Percentiles rank a stretch among this genome's conserved stretches.
These are phyloP conservation scores for Asterochloris sp. DNA, from an alignment of 139 green algal genomes.

Conservation along the genomic window DNA sequence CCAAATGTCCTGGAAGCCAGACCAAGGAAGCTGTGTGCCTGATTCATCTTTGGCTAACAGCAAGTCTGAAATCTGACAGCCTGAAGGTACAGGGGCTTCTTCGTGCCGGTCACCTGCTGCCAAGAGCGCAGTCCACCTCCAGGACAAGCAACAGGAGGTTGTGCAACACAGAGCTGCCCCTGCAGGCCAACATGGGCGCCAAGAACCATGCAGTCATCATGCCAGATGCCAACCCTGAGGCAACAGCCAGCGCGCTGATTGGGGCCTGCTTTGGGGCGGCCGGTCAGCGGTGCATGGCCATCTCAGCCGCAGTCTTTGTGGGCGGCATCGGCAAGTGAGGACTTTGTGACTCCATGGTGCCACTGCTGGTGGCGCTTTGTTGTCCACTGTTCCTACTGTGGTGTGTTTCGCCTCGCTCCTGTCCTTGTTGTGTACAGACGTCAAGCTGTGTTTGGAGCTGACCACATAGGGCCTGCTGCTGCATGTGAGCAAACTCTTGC, in stretches of 20 bases:
- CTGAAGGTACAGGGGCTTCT: too few relatives aligned
- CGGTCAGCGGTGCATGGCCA: conserved; percentile 97
- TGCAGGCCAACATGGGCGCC: conserved; percentile 89
- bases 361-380: too few relatives aligned
- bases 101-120: too few relatives aligned
- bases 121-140: too few relatives aligned
- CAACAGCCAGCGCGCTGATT: conserved; percentile 68
- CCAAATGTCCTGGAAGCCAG: too few relatives aligned
- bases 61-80: not conserved
- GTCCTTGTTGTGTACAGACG: too few relatives aligned
- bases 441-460: too few relatives aligned
- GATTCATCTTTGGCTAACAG: not conserved
- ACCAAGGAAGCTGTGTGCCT: too few relatives aligned
- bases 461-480: too few relatives aligned
- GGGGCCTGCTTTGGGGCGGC: conserved; percentile 92
- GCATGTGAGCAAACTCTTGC: too few relatives aligned
- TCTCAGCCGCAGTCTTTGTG: conserved; percentile 91
- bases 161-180: not conserved
- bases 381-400: too few relatives aligned
- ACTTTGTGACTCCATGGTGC: not conserved
- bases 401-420: too few relatives aligned
- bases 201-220: conserved; percentile 98
- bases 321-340: conserved; percentile 46
- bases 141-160: not conserved
- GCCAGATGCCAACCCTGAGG: conserved; percentile 86